These are phyloP conservation scores for Claviceps spartinae DNA, from an alignment of 2,329 filamentous ascomycete genomes.

Conservation along the genomic window DNA sequence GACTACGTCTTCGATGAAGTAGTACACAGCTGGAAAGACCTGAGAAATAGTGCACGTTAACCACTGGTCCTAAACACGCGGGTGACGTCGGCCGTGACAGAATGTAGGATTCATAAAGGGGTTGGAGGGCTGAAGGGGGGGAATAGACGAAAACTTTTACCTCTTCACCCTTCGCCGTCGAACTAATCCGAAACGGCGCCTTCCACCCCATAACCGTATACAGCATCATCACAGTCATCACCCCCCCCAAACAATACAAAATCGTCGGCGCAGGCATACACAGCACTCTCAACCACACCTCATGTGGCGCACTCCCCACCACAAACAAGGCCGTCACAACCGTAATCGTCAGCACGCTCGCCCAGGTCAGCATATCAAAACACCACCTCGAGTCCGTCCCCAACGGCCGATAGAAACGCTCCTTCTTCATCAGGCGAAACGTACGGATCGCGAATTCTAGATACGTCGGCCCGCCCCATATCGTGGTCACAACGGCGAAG, in stretches of 20 bases:
- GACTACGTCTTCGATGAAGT: slow-evolving; percentile 53
- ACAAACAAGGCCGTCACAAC: slow-evolving; percentile 36
- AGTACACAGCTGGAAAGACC: slow-evolving; percentile 48
- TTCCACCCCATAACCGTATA: slow-evolving; percentile 24
- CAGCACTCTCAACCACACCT: slow-evolving; percentile 34
- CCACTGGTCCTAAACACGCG: not conserved
- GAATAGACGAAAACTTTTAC: slow-evolving; percentile 10
- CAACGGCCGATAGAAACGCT: slow-evolving; percentile 36
- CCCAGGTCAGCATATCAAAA: slow-evolving; percentile 35
- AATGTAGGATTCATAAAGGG: no score
- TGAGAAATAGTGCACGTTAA: slow-evolving; percentile 4
- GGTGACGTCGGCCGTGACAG: no score
- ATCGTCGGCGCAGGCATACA: slow-evolving; percentile 39
- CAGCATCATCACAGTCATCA: slow-evolving; percentile 24
- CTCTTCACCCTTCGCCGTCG: slow-evolving; percentile 41
- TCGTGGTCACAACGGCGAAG: slow-evolving; percentile 40
- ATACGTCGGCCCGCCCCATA: slow-evolving; percentile 42
- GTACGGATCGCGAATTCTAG: slow-evolving; percentile 37
- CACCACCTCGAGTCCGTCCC: slow-evolving; percentile 32
- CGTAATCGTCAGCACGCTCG: slow-evolving; percentile 32
- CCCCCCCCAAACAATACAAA: slow-evolving; percentile 31
- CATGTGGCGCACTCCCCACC: slow-evolving; percentile 35
- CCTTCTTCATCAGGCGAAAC: slow-evolving; percentile 32
- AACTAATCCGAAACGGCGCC: slow-evolving; percentile 50
- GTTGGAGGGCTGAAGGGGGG: no score